Base-by-base conservation (phyloP, 179 eudicot genomes). In the Patellifolia procumbens region DNA sequence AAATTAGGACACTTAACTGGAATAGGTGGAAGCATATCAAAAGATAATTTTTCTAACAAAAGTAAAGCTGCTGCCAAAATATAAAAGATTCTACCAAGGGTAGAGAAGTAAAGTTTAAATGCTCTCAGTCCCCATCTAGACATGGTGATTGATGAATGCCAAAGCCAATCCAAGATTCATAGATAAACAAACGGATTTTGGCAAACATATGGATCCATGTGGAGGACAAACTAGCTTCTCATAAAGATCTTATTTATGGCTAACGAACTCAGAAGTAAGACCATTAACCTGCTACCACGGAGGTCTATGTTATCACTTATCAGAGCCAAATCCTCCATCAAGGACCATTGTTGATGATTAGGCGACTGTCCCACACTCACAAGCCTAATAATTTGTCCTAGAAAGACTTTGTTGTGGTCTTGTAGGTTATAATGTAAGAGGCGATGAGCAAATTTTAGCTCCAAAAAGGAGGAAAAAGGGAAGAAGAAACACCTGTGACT, bases 401-500 rank as follows among this genome's bases (percentile, higher is more conserved):
- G n/a, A 62, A 51, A 6, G 60, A 74, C 34, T 15, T 48, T 60
- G 1, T 48, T 53, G 35, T 45, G 22, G 19, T 20, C 37, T 43
- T 46, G 20, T 49, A 15, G 8, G 24, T 28, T 29, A 13, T 11
- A 74, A 22, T 4, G 55, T 31, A 13, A n/a, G 48, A 39, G 56
- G 22, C 28, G 37, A 68, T 28, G 31, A 19, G 34, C 19, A 76
- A 39, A 56, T 37, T 65, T 65, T 67, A 37, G 46, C 69, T 29
- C 16, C 7, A 34, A 63, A 67, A 43, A n/a, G 13, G 48, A 37
- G 26, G 49, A 62, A 39, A 24, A 10, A 53, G 34, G 61, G 63
- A 13, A 13, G 43, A 59, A 63, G 48, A n/a, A 69, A 67, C 80
- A 83, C 99, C 97, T 91, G 99, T 31, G 99, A 90, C 77, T 86